A percentile compares a stretch with the other conserved stretches of the same genome.
Conservation (phyloP, 176 grass and related monocot species). For the Hordeum marinum region DNA sequence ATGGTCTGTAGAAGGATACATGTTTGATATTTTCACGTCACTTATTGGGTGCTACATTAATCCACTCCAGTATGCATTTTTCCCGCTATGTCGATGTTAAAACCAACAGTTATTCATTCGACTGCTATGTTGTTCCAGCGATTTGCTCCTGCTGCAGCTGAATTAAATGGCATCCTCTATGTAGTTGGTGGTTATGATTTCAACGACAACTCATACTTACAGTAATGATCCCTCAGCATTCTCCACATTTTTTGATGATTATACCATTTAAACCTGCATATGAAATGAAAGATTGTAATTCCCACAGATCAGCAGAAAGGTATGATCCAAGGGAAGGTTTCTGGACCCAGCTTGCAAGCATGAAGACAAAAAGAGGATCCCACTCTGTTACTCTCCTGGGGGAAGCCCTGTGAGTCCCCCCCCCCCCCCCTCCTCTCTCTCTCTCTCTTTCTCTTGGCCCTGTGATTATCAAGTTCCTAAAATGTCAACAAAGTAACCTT, state of each 20-base stretch:
- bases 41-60: background rate
- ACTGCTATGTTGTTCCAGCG: constrained; percentile 44
- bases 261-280: background rate
- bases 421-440: too few species aligned
- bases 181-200: constrained; percentile 80
- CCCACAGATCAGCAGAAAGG: constrained; percentile 70
- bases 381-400: constrained; percentile 45
- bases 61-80: background rate
- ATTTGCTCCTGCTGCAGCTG: constrained; percentile 59
- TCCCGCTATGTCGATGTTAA: background rate
- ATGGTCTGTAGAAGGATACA: background rate
- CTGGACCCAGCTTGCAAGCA: constrained; percentile 64
- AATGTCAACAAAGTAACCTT: background rate
- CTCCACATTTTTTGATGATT: background rate
- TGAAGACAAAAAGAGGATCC: constrained; percentile 65
- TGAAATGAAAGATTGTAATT: constrained; percentile 9
- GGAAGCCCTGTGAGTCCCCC: constrained; percentile 44
- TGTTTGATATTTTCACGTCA: background rate
- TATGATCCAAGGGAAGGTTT: constrained; percentile 93
- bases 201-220: constrained; percentile 35
- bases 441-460: background rate
- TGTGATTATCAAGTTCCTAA: background rate
- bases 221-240: constrained; percentile 49
- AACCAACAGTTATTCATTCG: background rate
- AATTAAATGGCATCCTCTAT: constrained; percentile 50